A percentile compares a stretch with the other conserved stretches of the same genome.
Conservation (phyloP, 306 rosid genomes). For the Medicago ruthenica region DNA sequence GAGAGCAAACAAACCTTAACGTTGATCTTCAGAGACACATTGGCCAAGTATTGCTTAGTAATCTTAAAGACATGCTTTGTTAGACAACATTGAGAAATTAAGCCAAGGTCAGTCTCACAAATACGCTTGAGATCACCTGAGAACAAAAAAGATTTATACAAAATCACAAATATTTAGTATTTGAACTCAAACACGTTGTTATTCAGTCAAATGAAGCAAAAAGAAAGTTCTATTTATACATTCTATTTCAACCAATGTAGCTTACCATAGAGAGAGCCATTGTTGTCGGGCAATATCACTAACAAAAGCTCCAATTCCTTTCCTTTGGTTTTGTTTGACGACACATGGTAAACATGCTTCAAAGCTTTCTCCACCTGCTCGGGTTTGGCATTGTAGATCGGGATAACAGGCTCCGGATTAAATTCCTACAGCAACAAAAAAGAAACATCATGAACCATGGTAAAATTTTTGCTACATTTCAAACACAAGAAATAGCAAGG, state of each 20-base stretch:
- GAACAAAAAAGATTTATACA: slow-evolving; percentile 29
- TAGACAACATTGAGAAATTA: slow-evolving; percentile 93
- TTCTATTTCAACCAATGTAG: background rate
- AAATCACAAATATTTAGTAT: slow-evolving; percentile 10
- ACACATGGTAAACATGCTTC: slow-evolving; percentile 77
- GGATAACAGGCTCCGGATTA: slow-evolving; percentile 77
- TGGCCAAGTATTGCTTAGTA: slow-evolving; percentile 89
- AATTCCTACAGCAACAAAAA: slow-evolving; percentile 56
- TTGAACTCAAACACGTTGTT: background rate
- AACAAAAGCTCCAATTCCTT: slow-evolving; percentile 90
- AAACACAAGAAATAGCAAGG: slow-evolving; percentile 33
- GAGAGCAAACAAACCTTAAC: slow-evolving; percentile 66
- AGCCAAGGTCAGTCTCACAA: slow-evolving; percentile 94
- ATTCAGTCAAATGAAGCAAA: slow-evolving; percentile 13
- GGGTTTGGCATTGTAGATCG: slow-evolving; percentile 66
- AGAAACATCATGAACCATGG: background rate
- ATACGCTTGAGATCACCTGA: slow-evolving; percentile 92
- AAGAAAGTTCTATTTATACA: background rate
- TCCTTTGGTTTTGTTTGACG: slow-evolving; percentile 56
- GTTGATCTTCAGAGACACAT: slow-evolving; percentile 85
- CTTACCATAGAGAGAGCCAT: slow-evolving; percentile 92
- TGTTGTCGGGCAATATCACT: slow-evolving; percentile 89
- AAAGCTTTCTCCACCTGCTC: slow-evolving; percentile 85
- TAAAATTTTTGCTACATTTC: background rate
- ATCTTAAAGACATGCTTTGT: slow-evolving; percentile 82